Evolutionary conservation across 495 filamentous ascomycete genomes (phyloP).

Genomic region (Margaritispora aquatica): DNA sequence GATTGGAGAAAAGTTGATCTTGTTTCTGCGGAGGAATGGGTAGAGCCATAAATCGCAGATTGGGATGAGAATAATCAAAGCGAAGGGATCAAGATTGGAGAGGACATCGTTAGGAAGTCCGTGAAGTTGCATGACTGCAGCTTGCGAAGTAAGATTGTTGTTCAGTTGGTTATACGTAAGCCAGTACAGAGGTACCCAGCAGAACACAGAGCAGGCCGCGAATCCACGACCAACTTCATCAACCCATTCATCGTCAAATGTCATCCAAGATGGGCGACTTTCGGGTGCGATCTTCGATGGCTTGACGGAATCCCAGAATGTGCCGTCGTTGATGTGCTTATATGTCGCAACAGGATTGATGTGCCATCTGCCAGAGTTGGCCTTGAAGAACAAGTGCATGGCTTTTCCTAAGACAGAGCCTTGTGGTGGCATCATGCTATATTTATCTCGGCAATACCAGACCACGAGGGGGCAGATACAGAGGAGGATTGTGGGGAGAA

Average conservation of each 20-base stretch:
- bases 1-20: slow-evolving; percentile 64
- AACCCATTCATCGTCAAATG: slow-evolving; percentile 69
- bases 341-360: slow-evolving; percentile 42
- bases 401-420: slow-evolving; percentile 59
- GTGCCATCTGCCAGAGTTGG: slow-evolving; percentile 60
- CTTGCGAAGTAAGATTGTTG: slow-evolving; percentile 70
- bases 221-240: slow-evolving; percentile 65
- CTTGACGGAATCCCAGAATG: slow-evolving; percentile 51
- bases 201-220: slow-evolving; percentile 62
- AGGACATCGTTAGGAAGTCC: slow-evolving; percentile 76
- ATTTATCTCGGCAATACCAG: slow-evolving; percentile 51
- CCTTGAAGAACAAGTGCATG: slow-evolving; percentile 46
- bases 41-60: slow-evolving; percentile 66
- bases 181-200: slow-evolving; percentile 53
- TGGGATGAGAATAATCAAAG: slow-evolving; percentile 74
- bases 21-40: slow-evolving; percentile 53
- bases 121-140: slow-evolving; percentile 60
- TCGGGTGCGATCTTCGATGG: slow-evolving; percentile 36
- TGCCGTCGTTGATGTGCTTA: slow-evolving; percentile 44
- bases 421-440: slow-evolving; percentile 49
- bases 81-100: slow-evolving; percentile 70
- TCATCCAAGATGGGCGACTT: slow-evolving; percentile 44
- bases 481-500: slow-evolving; percentile 55
- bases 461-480: slow-evolving; percentile 58
- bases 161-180: slow-evolving; percentile 37